Evolutionary conservation across 176 grass and related monocot genomes (phyloP), one percentile per base, ranked within the genome.

Genomic region (Cenchrus americanus): DNA sequence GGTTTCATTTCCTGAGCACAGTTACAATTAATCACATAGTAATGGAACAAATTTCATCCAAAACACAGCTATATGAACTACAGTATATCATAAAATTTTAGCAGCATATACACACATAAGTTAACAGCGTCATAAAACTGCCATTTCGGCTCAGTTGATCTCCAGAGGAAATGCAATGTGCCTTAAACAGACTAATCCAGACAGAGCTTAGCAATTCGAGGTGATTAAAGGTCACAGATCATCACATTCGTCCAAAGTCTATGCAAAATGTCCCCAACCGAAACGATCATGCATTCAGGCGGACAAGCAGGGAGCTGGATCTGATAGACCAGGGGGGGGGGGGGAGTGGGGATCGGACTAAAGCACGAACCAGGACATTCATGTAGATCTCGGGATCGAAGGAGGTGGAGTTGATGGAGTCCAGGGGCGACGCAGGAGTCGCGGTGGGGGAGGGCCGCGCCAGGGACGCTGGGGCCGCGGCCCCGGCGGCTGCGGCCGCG

Each of bases 341-440:
- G 51, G 34, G 47, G 19, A 32, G 57, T 23, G 58, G 69, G 78
- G 82, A 81, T 70, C 70, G 76, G 62, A 80, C 64, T 55, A 81
- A 7, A 44, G 66, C 22, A 30, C 87, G 61, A 76, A 99, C 97
- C 83, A 99, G 89, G 75, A 99, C 81, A 84, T 87, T 85, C 97
- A 96, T 99, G 93, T 96, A 99, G 66, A 83, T 80, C 43, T 90
- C 87, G 34, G 91, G 89, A 87, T 99, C 90, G 84, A 99, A 99
- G 42, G 93, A 96, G 65, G 88, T 60, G 3, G 88, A 94, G 66
- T 99, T 96, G 81, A 99, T 96, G 86, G 97, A 91, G 57, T 94
- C 97, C 23, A 93, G 87, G 19, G 96, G 90, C 42, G 92, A 92
- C n/a, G 71, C 79, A 5, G 73, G 42, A 50, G 84, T 54, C 3